These are phyloP conservation scores for Phytopythium delawarense DNA, from an alignment of 352 stramenopile genomes.

Conservation along the genomic window DNA sequence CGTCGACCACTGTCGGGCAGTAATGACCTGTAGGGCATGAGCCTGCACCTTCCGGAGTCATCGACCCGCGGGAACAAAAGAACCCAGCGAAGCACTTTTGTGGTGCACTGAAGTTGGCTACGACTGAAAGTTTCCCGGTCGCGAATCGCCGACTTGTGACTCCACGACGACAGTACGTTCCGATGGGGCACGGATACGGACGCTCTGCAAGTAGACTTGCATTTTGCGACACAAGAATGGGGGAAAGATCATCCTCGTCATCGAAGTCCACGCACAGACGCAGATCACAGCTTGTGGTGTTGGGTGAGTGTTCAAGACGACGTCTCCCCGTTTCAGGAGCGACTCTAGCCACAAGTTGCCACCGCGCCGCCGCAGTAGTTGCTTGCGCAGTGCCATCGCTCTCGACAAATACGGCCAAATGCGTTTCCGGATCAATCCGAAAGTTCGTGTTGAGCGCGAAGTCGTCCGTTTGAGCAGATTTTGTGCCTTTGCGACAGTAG, in stretches of 20 bases:
- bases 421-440: constrained; percentile 51
- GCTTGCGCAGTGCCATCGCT: constrained; percentile 15
- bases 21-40: constrained; percentile 95
- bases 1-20: constrained; percentile 88
- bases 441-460: constrained; percentile 67
- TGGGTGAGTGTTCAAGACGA: constrained; percentile 60
- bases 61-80: constrained; percentile 93
- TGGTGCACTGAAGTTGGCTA: constrained; percentile 92
- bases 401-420: constrained; percentile 59
- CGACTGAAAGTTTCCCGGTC: constrained; percentile 23
- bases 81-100: constrained; percentile 95
- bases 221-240: not conserved
- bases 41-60: constrained; percentile 89
- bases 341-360: constrained; percentile 39
- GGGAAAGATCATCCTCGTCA: constrained; percentile 1
- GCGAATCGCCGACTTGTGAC: constrained; percentile 32
- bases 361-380: constrained; percentile 10
- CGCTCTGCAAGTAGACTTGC: constrained; percentile 69
- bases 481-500: constrained; percentile 93
- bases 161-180: constrained; percentile 90
- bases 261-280: constrained; percentile 44
- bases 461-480: constrained; percentile 66
- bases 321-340: constrained; percentile 51
- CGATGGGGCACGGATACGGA: constrained; percentile 93
- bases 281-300: constrained; percentile 35